A percentile compares a stretch with the other conserved stretches of the same genome.
Evolutionary conservation across 1,284 basidiomycete genomes (phyloP).

Genomic region (Tremellales sp.): DNA sequence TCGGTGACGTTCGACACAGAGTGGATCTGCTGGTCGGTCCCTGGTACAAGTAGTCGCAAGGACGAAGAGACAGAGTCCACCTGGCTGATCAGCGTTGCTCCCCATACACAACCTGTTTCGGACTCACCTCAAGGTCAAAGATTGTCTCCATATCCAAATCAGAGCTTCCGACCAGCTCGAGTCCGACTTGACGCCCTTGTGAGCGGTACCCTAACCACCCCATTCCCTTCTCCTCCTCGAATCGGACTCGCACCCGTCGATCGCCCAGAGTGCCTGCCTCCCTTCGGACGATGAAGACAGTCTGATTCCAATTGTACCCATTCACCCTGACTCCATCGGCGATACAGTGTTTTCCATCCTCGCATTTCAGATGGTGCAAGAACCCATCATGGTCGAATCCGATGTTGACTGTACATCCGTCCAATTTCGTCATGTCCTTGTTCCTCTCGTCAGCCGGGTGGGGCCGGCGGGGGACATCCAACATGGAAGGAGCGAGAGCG

Average conservation of each 20-base stretch:
- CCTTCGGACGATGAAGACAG: constrained; percentile 26
- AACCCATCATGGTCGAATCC: constrained; percentile 39
- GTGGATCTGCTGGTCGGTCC: constrained; percentile 24
- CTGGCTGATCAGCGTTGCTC: constrained; percentile 9
- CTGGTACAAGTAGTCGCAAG: constrained; percentile 35
- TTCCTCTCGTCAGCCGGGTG: constrained; percentile 36
- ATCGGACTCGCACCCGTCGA: constrained; percentile 20
- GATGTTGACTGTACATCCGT: constrained; percentile 43
- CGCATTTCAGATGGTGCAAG: constrained; percentile 43
- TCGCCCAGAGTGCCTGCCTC: constrained; percentile 10
- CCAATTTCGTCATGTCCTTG: constrained; percentile 30
- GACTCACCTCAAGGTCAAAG: constrained; percentile 40
- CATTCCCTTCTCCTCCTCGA: constrained; percentile 39
- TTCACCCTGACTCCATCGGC: constrained; percentile 30
- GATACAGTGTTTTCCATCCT: constrained; percentile 32
- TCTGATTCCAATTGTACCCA: constrained; percentile 41
- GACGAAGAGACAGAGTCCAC: constrained; percentile 31
- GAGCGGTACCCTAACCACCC: constrained; percentile 32
- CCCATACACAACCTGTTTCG: background rate
- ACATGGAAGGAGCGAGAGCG: background rate
- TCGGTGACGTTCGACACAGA: constrained; percentile 17
- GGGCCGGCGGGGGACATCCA: background rate
- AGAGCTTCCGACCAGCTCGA: constrained; percentile 23
- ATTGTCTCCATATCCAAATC: constrained; percentile 13
- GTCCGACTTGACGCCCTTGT: constrained; percentile 18